Conservation (phyloP, 2,329 filamentous ascomycete genomes). For the Cladosporium sp. region DNA sequence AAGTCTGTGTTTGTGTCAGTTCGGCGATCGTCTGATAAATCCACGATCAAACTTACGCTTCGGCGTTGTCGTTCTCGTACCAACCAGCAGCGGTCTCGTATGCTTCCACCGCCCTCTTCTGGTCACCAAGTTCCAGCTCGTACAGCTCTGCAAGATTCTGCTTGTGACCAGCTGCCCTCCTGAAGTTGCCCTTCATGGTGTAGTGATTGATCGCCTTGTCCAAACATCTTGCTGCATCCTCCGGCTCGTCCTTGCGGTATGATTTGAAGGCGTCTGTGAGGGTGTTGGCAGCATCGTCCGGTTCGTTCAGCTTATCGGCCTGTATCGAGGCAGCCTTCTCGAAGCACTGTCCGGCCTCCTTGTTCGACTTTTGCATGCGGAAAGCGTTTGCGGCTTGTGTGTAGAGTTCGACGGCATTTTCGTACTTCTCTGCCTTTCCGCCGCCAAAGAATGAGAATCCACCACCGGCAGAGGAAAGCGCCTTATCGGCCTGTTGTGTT, state of each 20-base stretch:
- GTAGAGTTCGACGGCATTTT: conserved; percentile 85
- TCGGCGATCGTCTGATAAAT: background rate
- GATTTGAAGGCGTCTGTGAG: conserved; percentile 92
- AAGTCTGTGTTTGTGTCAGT: conserved; percentile 55
- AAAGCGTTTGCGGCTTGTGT: conserved; percentile 90
- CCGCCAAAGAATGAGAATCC: conserved; percentile 92
- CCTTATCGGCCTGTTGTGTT: conserved; percentile 77
- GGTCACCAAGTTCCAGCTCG: conserved; percentile 78
- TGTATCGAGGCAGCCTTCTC: conserved; percentile 83
- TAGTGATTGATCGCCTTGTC: conserved; percentile 82
- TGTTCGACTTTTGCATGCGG: conserved; percentile 79
- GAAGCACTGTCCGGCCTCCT: conserved; percentile 83
- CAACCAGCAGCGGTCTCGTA: conserved; percentile 86
- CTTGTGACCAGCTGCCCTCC: conserved; percentile 86
- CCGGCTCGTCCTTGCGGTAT: conserved; percentile 81
- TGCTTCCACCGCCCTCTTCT: conserved; percentile 74
- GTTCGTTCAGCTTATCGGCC: conserved; percentile 78
- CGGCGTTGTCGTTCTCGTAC: conserved; percentile 85
- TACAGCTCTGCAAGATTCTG: conserved; percentile 85
- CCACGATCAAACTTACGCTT: conserved; percentile 61
- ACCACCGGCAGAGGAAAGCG: conserved; percentile 68
- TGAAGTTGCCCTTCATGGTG: conserved; percentile 85
- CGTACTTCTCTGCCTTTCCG: conserved; percentile 82
- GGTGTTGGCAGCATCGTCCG: conserved; percentile 87
- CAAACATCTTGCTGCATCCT: conserved; percentile 79